Evolutionary conservation across 768 basidiomycete species (phyloP).

Genomic region (Lentinula lateritia): DNA sequence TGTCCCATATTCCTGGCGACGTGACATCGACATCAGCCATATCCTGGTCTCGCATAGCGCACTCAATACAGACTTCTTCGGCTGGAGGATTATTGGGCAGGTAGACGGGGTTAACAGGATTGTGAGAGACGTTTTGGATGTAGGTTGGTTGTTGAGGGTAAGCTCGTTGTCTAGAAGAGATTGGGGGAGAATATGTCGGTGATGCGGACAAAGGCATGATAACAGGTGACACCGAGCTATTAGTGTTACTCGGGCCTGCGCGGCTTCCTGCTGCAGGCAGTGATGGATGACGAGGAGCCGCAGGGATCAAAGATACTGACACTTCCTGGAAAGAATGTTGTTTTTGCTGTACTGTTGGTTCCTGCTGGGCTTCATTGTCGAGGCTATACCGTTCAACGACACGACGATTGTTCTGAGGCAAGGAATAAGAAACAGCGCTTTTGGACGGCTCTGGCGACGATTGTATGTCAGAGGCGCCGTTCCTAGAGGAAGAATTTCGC

Average conservation of each 20-base stretch:
- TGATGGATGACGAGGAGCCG: conserved; percentile 39
- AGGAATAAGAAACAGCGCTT: conserved; percentile 37
- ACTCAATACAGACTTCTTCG: conserved; percentile 92
- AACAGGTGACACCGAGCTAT: conserved; percentile 32
- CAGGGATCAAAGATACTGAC: conserved; percentile 29
- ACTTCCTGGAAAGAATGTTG: conserved; percentile 15
- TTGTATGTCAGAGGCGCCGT: conserved; percentile 23
- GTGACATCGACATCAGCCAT: conserved; percentile 94
- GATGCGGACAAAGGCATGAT: conserved; percentile 53
- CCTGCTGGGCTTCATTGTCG: conserved; percentile 32
- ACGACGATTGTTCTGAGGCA: conserved; percentile 39
- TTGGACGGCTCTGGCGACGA: conserved; percentile 31
- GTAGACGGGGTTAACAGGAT: conserved; percentile 57
- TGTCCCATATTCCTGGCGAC: conserved; percentile 83
- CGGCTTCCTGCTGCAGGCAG: conserved; percentile 30
- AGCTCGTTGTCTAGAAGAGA: conserved; percentile 62
- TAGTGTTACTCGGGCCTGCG: conserved; percentile 21
- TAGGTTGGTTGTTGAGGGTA: conserved; percentile 75
- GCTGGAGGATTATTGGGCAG: conserved; percentile 49
- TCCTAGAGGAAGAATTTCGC: neutral
- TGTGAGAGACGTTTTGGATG: conserved; percentile 49
- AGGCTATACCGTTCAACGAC: conserved; percentile 49
- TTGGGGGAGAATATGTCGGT: conserved; percentile 56
- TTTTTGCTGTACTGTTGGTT: conserved; percentile 17
- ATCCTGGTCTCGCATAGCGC: conserved; percentile 97